A percentile compares a stretch with the other conserved stretches of the same genome.
These are phyloP conservation scores for Dendrothele bispora DNA, from an alignment of 768 basidiomycete genomes.

Conservation along the genomic window DNA sequence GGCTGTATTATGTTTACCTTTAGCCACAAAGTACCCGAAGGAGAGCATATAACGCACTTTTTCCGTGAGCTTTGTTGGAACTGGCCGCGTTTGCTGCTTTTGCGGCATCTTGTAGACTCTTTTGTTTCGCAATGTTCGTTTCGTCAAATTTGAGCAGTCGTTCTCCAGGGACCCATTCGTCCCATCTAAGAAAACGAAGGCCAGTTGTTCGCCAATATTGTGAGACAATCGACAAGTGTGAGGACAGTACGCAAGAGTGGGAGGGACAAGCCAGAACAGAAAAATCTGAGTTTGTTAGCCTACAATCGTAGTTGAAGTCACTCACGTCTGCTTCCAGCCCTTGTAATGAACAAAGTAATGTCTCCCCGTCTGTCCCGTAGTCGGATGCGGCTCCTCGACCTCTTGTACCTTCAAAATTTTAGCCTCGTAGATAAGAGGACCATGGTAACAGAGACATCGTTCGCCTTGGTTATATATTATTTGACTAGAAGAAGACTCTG, in stretches of 20 bases:
- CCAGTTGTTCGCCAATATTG: too few relatives aligned
- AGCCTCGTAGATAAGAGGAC: constrained; percentile 93
- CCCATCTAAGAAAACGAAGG: too few relatives aligned
- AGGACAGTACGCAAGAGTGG: constrained; percentile 3
- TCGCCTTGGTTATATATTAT: too few relatives aligned
- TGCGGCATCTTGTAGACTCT: constrained; percentile 48
- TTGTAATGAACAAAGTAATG: constrained; percentile 99
- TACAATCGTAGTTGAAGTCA: constrained; percentile 10
- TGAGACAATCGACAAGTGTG: constrained; percentile 4
- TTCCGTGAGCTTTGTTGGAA: constrained; percentile 16
- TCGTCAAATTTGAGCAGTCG: constrained; percentile 88
- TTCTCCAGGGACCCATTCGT: constrained; percentile 88
- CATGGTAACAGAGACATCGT: constrained; percentile 91
- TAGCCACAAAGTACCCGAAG: constrained; percentile 4
- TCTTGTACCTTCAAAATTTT: constrained; percentile 75
- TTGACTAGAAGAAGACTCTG: too few relatives aligned
- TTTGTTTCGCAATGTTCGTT: constrained; percentile 75
- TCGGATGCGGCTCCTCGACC: constrained; percentile 63
- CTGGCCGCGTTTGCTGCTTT: constrained; percentile 23
- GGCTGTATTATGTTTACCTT: neutral
- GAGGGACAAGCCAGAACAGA: too few relatives aligned
- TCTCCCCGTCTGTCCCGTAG: constrained; percentile 62
- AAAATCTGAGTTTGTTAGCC: constrained; percentile 2
- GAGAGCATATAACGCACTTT: neutral
- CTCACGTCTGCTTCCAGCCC: constrained; percentile 97